These are phyloP conservation scores for Brachypodium distachyon DNA, from an alignment of 202 grass and related monocot genomes.

Conservation along the genomic window DNA sequence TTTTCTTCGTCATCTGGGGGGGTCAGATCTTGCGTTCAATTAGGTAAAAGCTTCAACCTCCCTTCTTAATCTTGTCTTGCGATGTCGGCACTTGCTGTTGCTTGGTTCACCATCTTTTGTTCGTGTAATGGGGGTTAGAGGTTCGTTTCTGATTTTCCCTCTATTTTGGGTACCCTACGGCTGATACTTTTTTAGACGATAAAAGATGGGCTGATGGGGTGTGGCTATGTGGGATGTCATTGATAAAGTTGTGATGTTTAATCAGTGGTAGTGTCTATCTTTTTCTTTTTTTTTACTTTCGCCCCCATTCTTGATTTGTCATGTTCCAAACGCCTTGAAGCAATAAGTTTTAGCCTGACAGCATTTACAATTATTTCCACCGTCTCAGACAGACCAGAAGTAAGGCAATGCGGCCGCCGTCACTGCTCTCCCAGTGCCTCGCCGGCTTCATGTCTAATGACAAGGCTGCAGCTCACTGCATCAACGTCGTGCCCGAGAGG, in stretches of 20 bases:
- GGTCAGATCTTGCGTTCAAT: constrained; percentile 1
- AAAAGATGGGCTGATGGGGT: too few species aligned
- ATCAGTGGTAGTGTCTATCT: not conserved
- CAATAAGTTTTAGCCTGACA: not conserved
- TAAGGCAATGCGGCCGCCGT: constrained; percentile 44
- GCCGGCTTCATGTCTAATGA: constrained; percentile 55
- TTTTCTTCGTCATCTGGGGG: not conserved
- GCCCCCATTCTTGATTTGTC: not conserved
- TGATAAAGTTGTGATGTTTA: not conserved
- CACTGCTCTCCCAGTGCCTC: constrained; percentile 58
- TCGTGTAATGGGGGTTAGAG: not conserved
- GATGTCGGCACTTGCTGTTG: not conserved
- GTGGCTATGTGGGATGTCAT: not conserved
- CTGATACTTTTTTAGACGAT: not conserved
- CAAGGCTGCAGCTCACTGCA: constrained; percentile 35
- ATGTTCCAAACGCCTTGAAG: not conserved
- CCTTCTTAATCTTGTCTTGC: not conserved
- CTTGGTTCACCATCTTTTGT: not conserved
- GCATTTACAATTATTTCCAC: not conserved
- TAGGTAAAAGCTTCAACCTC: not conserved
- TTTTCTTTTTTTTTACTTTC: not conserved
- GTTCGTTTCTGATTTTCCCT: not conserved
- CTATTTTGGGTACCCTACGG: not conserved
- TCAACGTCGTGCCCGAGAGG: constrained; percentile 54
- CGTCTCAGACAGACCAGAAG: constrained; percentile 4